phyloP scores from a whole-genome alignment of 768 basidiomycete genomes.

The Tephrocybe rancida region DNA sequence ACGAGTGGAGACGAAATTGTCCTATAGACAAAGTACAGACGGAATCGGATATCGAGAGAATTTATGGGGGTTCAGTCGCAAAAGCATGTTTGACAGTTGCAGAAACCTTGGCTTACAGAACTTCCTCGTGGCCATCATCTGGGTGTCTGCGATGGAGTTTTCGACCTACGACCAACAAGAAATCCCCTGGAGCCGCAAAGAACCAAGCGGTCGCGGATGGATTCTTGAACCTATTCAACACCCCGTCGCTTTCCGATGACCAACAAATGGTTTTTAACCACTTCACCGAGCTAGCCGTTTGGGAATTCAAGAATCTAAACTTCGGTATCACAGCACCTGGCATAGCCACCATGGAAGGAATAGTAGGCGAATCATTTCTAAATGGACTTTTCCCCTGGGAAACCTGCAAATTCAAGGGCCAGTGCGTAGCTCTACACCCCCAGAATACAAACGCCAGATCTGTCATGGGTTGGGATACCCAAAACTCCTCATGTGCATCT shows the following conservation, averaged over 20 bases:
- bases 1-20: background rate
- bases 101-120: background rate
- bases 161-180: background rate
- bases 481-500: background rate
- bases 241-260: background rate
- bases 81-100: background rate
- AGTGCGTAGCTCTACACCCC: background rate
- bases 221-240: background rate
- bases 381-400: constrained; percentile 1
- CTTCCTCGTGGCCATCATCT: background rate
- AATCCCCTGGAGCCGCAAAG: background rate
- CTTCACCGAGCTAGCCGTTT: background rate
- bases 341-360: background rate
- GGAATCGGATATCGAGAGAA: background rate
- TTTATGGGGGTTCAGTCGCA: background rate
- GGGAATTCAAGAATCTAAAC: constrained; percentile 4
- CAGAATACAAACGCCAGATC: background rate
- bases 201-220: background rate
- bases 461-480: background rate
- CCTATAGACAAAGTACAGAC: background rate
- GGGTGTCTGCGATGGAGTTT: background rate
- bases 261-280: background rate
- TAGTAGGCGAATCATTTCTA: background rate
- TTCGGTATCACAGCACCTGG: background rate
- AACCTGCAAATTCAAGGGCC: background rate